Conservation (phyloP, 1,284 basidiomycete species). For the Ceraceosorus guamensis region DNA sequence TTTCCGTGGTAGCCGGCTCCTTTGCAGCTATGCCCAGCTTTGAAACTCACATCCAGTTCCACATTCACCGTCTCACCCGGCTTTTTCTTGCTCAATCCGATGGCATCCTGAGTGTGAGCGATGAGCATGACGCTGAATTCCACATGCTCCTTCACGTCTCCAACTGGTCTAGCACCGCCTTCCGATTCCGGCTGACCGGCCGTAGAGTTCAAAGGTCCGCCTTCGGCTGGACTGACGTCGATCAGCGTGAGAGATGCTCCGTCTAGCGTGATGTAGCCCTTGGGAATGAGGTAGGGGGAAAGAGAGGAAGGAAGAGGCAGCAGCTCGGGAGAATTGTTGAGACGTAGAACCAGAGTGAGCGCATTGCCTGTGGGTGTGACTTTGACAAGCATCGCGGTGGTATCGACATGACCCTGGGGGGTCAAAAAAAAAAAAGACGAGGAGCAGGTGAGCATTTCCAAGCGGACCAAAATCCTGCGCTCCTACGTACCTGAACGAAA, state of each 20-base stretch:
- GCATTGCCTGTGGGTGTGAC: constrained; percentile 76
- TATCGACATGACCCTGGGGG: constrained; percentile 60
- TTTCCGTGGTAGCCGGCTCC: not conserved
- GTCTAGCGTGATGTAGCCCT: constrained; percentile 92
- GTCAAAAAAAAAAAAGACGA: no score
- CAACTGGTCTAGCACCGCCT: constrained; percentile 1
- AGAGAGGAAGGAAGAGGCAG: constrained; percentile 63
- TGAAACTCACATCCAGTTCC: constrained; percentile 32
- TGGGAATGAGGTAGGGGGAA: constrained; percentile 80
- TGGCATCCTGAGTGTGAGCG: constrained; percentile 46
- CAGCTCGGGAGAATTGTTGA: constrained; percentile 28
- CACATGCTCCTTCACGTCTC: constrained; percentile 27
- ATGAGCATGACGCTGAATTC: constrained; percentile 48
- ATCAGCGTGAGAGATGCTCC: constrained; percentile 90
- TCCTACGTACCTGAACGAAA: constrained; percentile 76
- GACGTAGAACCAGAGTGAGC: constrained; percentile 68
- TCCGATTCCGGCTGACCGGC: constrained; percentile 3
- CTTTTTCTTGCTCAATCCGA: constrained; percentile 39
- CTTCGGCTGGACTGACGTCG: constrained; percentile 53
- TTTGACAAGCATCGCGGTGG: constrained; percentile 57
- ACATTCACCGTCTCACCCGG: constrained; percentile 43
- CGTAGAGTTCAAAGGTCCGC: constrained; percentile 16
- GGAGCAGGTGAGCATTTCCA: no score
- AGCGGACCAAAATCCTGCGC: no score
- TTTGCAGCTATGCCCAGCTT: not conserved